Conservation (phyloP, 306 rosid genomes). For the Dicorynia guianensis region DNA sequence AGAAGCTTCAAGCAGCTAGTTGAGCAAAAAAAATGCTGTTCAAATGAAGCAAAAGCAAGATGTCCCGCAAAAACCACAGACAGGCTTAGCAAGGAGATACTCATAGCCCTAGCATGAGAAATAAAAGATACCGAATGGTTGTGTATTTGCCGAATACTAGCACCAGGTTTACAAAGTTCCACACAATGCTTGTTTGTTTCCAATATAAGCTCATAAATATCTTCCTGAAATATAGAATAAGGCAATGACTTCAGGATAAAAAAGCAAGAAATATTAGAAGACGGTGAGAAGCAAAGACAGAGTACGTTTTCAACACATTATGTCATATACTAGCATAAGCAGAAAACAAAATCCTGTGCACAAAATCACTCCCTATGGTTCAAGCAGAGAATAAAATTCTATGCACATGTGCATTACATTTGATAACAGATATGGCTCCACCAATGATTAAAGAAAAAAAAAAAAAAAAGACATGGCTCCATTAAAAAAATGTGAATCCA, state of each 20-base stretch:
- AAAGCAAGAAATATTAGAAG: background rate
- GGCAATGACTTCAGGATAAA: slow-evolving; percentile 28
- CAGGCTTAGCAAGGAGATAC: slow-evolving; percentile 13
- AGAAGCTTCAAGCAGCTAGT: slow-evolving; percentile 37
- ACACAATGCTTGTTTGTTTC: slow-evolving; percentile 78
- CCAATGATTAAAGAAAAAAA: too few relatives aligned
- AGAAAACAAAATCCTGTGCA: background rate
- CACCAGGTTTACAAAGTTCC: slow-evolving; percentile 92
- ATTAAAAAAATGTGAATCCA: slow-evolving; percentile 28
- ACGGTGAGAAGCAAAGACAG: too few relatives aligned
- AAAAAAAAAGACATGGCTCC: background rate
- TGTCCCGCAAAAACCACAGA: slow-evolving; percentile 28
- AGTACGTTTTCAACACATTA: slow-evolving; percentile 23
- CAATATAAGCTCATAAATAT: slow-evolving; percentile 84
- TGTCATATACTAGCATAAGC: slow-evolving; percentile 12
- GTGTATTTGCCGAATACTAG: slow-evolving; percentile 78
- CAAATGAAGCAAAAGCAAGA: slow-evolving; percentile 29
- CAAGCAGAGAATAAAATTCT: too few relatives aligned
- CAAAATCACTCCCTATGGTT: background rate
- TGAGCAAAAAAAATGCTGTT: slow-evolving; percentile 18
- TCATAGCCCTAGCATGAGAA: slow-evolving; percentile 16
- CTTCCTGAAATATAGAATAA: slow-evolving; percentile 70
- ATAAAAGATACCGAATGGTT: slow-evolving; percentile 69
- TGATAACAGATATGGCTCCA: slow-evolving; percentile 5
- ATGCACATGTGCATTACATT: background rate